Percentiles rank a stretch among this genome's conserved stretches.
Evolutionary conservation across 2,329 filamentous ascomycete genomes (phyloP).

Genomic region (Colletotrichum shisoi): DNA sequence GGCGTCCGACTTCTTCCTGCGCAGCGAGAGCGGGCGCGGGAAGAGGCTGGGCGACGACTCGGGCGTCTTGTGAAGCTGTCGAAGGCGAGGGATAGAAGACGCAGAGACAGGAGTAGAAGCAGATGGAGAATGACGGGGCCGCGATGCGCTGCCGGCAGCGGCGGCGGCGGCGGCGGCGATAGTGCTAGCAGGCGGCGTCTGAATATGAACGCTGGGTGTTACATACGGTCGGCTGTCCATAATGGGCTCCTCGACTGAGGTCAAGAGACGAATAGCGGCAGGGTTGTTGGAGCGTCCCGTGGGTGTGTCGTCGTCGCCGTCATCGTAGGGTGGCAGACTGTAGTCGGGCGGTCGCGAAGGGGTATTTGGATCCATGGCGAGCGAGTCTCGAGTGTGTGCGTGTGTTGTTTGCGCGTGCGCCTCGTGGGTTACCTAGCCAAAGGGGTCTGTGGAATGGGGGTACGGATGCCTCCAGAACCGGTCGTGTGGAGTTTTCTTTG

Average conservation of each 20-base stretch:
- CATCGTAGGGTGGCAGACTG: slow-evolving; percentile 64
- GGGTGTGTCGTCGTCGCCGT: slow-evolving; percentile 59
- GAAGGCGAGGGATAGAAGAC: slow-evolving; percentile 34
- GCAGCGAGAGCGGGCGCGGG: slow-evolving; percentile 42
- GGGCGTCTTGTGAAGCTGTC: slow-evolving; percentile 37
- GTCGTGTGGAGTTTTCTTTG: slow-evolving; percentile 19
- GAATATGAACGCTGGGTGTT: slow-evolving; percentile 38
- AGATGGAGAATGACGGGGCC: slow-evolving; percentile 19
- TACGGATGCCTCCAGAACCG: slow-evolving; percentile 13
- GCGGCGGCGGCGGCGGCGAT: not conserved
- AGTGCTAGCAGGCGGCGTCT: slow-evolving; percentile 14
- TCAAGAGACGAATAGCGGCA: slow-evolving; percentile 67
- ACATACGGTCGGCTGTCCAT: slow-evolving; percentile 65
- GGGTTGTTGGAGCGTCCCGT: slow-evolving; percentile 55
- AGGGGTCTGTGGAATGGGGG: slow-evolving; percentile 28
- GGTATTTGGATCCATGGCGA: slow-evolving; percentile 60
- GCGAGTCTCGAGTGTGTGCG: not conserved
- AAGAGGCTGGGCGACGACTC: slow-evolving; percentile 39
- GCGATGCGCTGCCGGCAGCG: slow-evolving; percentile 5
- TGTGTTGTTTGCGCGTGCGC: slow-evolving; percentile 22
- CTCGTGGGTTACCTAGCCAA: slow-evolving; percentile 31
- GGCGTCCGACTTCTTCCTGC: slow-evolving; percentile 33
- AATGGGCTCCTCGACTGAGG: slow-evolving; percentile 65
- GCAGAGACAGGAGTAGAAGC: slow-evolving; percentile 33
- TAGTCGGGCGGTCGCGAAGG: slow-evolving; percentile 66